Evolutionary conservation across 306 rosid genomes (phyloP).

Genomic region (Trifolium fragiferum): DNA sequence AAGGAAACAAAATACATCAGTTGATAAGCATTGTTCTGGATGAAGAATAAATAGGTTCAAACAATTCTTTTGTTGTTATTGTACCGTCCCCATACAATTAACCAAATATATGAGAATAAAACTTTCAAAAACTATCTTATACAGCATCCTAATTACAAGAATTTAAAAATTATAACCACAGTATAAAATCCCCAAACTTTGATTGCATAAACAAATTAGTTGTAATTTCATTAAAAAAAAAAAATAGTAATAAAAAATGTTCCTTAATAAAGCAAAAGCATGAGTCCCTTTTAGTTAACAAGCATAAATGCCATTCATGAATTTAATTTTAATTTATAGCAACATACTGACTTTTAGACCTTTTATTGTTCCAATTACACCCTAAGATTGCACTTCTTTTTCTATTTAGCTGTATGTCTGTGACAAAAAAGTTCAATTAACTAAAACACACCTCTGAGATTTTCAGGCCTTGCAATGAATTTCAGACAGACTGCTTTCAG

Average conservation of each 20-base stretch:
- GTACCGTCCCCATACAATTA: not conserved
- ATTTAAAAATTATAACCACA: no score
- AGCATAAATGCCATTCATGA: not conserved
- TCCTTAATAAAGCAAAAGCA: not conserved
- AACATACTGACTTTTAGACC: not conserved
- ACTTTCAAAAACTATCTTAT: no score
- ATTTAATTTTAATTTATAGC: slow-evolving; percentile 5
- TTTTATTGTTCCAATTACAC: slow-evolving; percentile 5
- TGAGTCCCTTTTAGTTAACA: not conserved
- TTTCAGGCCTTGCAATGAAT: slow-evolving; percentile 78
- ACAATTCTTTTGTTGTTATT: not conserved
- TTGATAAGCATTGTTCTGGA: slow-evolving; percentile 14
- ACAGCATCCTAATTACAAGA: no score
- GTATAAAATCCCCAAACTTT: slow-evolving; percentile 3
- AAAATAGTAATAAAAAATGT: not conserved
- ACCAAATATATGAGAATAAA: not conserved
- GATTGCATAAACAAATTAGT: not conserved
- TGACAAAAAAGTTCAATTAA: slow-evolving; percentile 24
- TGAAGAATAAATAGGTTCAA: slow-evolving; percentile 16
- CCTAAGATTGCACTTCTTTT: not conserved
- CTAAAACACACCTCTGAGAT: slow-evolving; percentile 65
- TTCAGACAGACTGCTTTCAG: slow-evolving; percentile 85
- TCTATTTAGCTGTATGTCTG: not conserved
- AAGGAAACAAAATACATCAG: slow-evolving; percentile 19
- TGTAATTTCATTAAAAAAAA: not conserved